phyloP scores from a whole-genome alignment of 2,329 filamentous ascomycete genomes.

The Phyllosticta ampelicida region DNA sequence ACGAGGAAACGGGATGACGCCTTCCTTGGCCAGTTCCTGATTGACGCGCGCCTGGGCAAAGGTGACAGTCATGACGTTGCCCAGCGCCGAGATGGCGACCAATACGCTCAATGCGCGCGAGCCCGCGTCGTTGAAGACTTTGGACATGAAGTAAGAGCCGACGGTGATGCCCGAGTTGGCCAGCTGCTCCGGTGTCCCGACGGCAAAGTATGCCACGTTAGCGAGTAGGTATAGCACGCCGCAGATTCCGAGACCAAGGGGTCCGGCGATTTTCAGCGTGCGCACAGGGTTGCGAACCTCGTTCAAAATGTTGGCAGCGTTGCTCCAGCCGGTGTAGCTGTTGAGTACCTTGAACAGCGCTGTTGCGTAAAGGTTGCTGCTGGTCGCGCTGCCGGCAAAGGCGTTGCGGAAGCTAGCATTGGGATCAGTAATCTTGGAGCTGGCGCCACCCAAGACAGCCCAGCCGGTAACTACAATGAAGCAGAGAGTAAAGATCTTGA shows the following conservation, averaged over 20 bases:
- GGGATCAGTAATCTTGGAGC: constrained; percentile 18
- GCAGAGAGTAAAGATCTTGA: constrained; percentile 27
- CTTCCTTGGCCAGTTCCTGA: constrained; percentile 61
- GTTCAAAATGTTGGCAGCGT: constrained; percentile 60
- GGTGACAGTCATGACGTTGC: constrained; percentile 63
- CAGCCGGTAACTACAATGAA: constrained; percentile 30
- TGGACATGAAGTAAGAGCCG: constrained; percentile 56
- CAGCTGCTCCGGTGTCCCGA: constrained; percentile 57
- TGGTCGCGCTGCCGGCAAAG: constrained; percentile 25
- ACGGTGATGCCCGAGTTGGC: constrained; percentile 56
- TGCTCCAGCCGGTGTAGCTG: constrained; percentile 51
- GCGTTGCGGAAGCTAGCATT: constrained; percentile 19
- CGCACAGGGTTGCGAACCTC: constrained; percentile 58
- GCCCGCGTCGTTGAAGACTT: constrained; percentile 50
- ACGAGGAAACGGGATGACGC: constrained; percentile 54
- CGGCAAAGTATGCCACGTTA: constrained; percentile 53
- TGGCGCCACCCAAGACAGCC: constrained; percentile 20
- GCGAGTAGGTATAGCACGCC: constrained; percentile 56
- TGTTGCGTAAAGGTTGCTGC: constrained; percentile 51
- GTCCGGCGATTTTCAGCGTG: constrained; percentile 52
- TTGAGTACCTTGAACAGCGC: constrained; percentile 58
- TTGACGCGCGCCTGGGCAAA: constrained; percentile 58
- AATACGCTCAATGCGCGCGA: constrained; percentile 45
- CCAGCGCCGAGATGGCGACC: constrained; percentile 56
- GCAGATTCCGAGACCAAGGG: constrained; percentile 49